These are phyloP conservation scores for Cercospora zeina DNA, from an alignment of 2,329 filamentous ascomycete species.

Conservation along the genomic window DNA sequence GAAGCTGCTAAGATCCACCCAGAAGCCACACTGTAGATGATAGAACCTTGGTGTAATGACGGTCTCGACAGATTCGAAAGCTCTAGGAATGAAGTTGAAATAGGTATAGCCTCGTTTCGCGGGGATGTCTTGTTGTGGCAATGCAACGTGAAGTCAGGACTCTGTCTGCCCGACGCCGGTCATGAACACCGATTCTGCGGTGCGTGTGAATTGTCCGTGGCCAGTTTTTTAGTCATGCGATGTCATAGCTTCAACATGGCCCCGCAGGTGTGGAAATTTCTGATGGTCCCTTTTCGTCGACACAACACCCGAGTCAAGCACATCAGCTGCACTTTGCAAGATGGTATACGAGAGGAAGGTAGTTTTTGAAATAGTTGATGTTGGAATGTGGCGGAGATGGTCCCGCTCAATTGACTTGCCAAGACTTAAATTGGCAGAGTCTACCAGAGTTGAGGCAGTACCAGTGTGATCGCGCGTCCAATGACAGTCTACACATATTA, in stretches of 20 bases:
- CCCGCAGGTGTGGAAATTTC: slow-evolving; percentile 20
- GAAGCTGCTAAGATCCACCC: neutral
- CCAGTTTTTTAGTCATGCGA: slow-evolving; percentile 17
- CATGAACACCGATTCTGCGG: slow-evolving; percentile 4
- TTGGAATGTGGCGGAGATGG: neutral
- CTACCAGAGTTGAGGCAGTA: neutral
- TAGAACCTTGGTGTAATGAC: neutral
- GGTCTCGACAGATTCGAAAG: neutral
- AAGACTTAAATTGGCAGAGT: neutral
- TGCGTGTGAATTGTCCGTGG: slow-evolving; percentile 5
- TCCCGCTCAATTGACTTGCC: neutral
- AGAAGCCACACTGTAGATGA: neutral
- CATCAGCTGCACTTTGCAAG: neutral
- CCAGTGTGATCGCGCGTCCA: neutral
- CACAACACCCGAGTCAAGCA: neutral
- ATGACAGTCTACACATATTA: neutral
- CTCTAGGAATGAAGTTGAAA: neutral
- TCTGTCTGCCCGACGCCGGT: slow-evolving; percentile 17
- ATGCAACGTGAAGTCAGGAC: slow-evolving; percentile 30
- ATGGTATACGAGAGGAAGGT: neutral
- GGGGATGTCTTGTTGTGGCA: slow-evolving; percentile 22
- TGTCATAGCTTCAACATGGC: slow-evolving; percentile 17
- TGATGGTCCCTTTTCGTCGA: neutral
- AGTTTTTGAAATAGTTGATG: neutral
- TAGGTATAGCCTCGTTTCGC: neutral